Conservation (phyloP, 768 basidiomycete genomes). For the Naganishia vaughanmartiniae region DNA sequence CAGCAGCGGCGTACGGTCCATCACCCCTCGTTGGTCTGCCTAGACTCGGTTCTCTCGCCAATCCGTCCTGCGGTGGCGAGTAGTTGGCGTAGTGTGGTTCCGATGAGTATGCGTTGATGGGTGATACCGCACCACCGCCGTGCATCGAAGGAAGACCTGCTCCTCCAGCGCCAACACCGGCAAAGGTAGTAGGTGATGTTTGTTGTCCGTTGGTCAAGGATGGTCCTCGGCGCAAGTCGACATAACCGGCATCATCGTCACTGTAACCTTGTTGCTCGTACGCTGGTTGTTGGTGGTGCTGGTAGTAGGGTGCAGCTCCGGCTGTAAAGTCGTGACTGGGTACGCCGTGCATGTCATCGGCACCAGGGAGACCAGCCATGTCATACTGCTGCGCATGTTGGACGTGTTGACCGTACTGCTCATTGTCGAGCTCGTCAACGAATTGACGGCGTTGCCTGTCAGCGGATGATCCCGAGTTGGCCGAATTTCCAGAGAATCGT, state of each 20-base stretch:
- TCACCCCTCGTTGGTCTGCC: constrained; percentile 33
- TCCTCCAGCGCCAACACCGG: constrained; percentile 25
- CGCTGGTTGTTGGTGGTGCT: constrained; percentile 36
- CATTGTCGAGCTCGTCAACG: constrained; percentile 43
- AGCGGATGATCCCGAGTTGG: constrained; percentile 39
- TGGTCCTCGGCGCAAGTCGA: constrained; percentile 44
- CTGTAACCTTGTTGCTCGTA: constrained; percentile 37
- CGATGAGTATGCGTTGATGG: neutral
- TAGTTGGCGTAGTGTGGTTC: constrained; percentile 5
- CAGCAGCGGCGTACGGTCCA: constrained; percentile 31
- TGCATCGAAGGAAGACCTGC: constrained; percentile 10
- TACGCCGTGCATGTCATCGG: neutral
- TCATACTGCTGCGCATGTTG: constrained; percentile 10
- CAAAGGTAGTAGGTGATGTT: constrained; percentile 12
- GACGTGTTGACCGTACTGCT: constrained; percentile 13
- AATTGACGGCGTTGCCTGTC: constrained; percentile 43
- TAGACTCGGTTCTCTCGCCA: constrained; percentile 27
- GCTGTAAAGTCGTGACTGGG: constrained; percentile 51
- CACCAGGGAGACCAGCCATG: constrained; percentile 36
- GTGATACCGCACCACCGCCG: neutral
- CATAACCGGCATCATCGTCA: constrained; percentile 38
- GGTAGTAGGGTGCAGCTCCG: constrained; percentile 23
- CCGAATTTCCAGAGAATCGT: constrained; percentile 9
- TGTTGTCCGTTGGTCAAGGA: constrained; percentile 8
- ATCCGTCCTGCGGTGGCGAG: neutral